Evolutionary conservation across 164 flowering plant genomes (phyloP), one percentile per base, ranked within the genome.

Genomic region (Piper longum): DNA sequence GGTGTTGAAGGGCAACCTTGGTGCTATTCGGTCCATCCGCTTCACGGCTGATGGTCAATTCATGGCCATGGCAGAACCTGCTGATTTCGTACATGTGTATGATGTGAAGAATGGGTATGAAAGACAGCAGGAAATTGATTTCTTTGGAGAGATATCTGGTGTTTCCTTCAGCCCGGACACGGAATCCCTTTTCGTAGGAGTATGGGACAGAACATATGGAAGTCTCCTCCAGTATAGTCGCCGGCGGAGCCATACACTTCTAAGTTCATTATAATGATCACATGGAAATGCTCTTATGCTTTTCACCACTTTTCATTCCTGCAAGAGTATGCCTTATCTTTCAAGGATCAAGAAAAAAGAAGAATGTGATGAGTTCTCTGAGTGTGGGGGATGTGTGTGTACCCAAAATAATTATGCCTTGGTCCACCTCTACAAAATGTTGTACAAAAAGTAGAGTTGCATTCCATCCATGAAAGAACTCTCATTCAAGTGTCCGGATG

Each of bases 131-230:
- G 93, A 89, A 66, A 85, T 89, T 16, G 98, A 92, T 63, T 92
- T 92, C 79, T 92, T 92, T 67, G 98, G 98, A 0, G 98, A 92
- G 78, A 82, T 89, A 54, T 88, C 98, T 7, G 98, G 98, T 1
- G 68, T 85, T 19, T 87, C 98, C 0, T 85, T 86, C 70, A 89
- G 98, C 68, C 98, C 96, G 0, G 98, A 92, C 71, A 84, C 91
- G 5, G 98, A 89, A 61, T 72, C 93, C 5, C 89, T 92, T 14
- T 92, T 83, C 65, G 76, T 92, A 57, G 96, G 96, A 8, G 87
- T 89, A 3, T 92, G 96, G 96, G 96, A 92, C 69, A 84, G 96
- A 4, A 89, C 96, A 0, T 89, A 92, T 68, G 96, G 91, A 36
- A 89, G 98, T 73, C 88, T 92, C 16, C 82, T 92, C 6, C 85